Evolutionary conservation across 2,329 filamentous ascomycete species (phyloP).

Genomic region (Rhynchosporium secalis): DNA sequence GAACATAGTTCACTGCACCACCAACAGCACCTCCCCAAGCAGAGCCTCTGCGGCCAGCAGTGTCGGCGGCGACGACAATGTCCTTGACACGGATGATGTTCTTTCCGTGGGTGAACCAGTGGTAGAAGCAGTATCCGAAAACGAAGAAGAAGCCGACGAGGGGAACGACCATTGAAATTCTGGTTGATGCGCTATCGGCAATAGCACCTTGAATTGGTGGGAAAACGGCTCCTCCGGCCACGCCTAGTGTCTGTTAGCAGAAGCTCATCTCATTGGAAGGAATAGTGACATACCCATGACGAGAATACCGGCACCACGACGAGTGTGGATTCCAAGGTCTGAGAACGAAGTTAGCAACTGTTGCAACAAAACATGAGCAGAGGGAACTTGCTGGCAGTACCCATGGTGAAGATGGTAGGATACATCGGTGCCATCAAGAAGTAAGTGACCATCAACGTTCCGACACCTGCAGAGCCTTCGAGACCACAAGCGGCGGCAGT

Average conservation of each 20-base stretch:
- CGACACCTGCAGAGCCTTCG: constrained; percentile 49
- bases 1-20: constrained; percentile 28
- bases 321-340: constrained; percentile 72
- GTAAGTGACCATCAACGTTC: constrained; percentile 67
- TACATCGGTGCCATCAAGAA: constrained; percentile 84
- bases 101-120: constrained; percentile 41
- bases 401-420: constrained; percentile 79
- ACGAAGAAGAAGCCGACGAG: constrained; percentile 46
- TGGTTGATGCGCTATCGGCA: constrained; percentile 51
- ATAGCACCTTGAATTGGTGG: constrained; percentile 70
- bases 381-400: constrained; percentile 58
- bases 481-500: constrained; percentile 29
- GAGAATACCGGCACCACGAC: constrained; percentile 72
- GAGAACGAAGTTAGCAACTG: not conserved
- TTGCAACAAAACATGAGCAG: too few species aligned
- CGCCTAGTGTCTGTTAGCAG: constrained; percentile 46
- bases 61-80: constrained; percentile 27
- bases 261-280: not conserved
- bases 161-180: constrained; percentile 48
- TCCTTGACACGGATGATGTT: constrained; percentile 40
- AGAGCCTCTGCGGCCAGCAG: constrained; percentile 25
- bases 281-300: constrained; percentile 46
- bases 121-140: constrained; percentile 36
- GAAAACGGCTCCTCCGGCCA: constrained; percentile 71
- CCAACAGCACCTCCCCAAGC: constrained; percentile 34